Percentiles rank a stretch among this genome's conserved stretches.
phyloP scores from a whole-genome alignment of 164 flowering plant genomes.

The Paratinospora sagittata region DNA sequence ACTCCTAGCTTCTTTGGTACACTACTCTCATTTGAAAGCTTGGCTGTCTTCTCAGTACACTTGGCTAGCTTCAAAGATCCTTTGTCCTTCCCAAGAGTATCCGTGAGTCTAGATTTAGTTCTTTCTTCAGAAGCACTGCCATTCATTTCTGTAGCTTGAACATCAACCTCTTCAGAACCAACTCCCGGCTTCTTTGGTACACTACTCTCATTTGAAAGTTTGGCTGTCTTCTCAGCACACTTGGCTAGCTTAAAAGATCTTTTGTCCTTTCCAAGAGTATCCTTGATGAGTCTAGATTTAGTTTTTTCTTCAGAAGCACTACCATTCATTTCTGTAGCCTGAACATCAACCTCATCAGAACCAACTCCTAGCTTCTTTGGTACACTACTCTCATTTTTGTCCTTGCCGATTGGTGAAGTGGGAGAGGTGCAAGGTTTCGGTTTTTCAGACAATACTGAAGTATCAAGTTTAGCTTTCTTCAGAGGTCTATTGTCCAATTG shows the following conservation, averaged over 20 bases:
- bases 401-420: conserved; percentile 5
- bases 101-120: background rate
- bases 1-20: background rate
- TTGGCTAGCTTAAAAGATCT: background rate
- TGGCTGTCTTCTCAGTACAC: background rate
- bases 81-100: background rate
- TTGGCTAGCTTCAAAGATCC: background rate
- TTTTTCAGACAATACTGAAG: conserved; percentile 18
- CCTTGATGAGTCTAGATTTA: conserved; percentile 1
- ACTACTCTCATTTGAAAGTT: conserved; percentile 10
- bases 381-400: background rate
- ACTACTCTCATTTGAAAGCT: conserved; percentile 9
- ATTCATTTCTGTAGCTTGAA: background rate
- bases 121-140: background rate
- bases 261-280: background rate
- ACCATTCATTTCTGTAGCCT: background rate
- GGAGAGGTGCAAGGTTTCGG: conserved; percentile 8
- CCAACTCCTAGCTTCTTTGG: background rate
- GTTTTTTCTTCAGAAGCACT: background rate
- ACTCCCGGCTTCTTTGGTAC: background rate
- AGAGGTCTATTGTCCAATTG: conserved; percentile 27
- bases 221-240: background rate
- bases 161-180: conserved; percentile 1
- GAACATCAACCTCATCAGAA: background rate
- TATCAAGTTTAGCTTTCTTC: conserved; percentile 40